phyloP scores from a whole-genome alignment of 108 stramenopile genomes.

The Nannochloropsis gaditana region DNA sequence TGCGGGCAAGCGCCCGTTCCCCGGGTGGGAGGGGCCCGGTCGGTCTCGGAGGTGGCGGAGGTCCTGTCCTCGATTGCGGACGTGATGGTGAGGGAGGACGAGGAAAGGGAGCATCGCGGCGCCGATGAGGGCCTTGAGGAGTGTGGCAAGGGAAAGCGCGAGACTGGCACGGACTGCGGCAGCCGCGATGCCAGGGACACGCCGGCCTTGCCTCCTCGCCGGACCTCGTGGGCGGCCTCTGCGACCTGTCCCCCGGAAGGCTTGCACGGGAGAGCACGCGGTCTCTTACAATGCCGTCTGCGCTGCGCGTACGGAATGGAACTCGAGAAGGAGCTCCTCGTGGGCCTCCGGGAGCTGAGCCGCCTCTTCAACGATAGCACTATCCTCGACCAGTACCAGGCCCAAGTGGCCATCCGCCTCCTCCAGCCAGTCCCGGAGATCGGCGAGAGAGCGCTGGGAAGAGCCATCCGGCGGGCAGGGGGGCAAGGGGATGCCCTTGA shows the following conservation, averaged over 20 bases:
- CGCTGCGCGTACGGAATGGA: background rate
- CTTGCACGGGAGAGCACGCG: background rate
- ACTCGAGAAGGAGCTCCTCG: background rate
- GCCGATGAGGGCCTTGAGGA: background rate
- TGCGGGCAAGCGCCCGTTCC: too few relatives aligned
- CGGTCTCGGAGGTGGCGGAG: too few relatives aligned
- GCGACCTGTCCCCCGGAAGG: too few relatives aligned
- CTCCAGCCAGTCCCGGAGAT: background rate
- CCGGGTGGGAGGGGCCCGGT: too few relatives aligned
- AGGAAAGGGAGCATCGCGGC: background rate
- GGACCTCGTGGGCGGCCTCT: too few relatives aligned
- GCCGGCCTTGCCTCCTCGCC: too few relatives aligned
- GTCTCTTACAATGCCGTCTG: background rate
- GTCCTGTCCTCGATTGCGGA: background rate
- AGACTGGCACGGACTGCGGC: background rate
- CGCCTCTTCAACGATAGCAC: conserved; percentile 11
- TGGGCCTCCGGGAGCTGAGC: background rate
- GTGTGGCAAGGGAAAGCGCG: background rate
- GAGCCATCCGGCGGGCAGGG: background rate
- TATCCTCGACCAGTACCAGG: background rate
- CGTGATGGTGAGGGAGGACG: background rate
- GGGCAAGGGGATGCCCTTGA: background rate
- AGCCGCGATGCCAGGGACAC: too few relatives aligned
- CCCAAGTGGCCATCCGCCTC: background rate
- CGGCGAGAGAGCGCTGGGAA: background rate